Evolutionary conservation across 306 rosid genomes (phyloP).

Genomic region (Myrica gale): DNA sequence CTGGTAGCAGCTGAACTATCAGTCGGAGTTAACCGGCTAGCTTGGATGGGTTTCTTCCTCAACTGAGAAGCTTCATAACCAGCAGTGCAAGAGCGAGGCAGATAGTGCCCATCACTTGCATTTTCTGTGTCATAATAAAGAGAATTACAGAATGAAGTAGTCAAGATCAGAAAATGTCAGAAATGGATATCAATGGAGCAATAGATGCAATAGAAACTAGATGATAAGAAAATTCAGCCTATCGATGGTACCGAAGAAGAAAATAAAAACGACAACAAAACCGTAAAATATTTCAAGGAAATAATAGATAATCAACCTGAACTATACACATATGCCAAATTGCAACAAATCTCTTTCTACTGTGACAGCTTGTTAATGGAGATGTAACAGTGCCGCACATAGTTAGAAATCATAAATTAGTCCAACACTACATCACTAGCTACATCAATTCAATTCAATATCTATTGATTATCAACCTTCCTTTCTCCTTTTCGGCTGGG

Average conservation of each 20-base stretch:
- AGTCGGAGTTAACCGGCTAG: conserved; percentile 50
- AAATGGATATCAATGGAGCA: conserved; percentile 17
- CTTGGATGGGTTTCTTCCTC: conserved; percentile 43
- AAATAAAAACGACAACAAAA: too few species aligned
- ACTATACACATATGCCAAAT: too few species aligned
- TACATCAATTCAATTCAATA: background rate
- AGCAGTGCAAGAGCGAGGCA: conserved; percentile 40
- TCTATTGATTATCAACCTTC: background rate
- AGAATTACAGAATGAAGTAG: conserved; percentile 19
- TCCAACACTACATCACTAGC: too few species aligned
- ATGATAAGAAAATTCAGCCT: background rate
- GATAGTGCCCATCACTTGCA: conserved; percentile 57
- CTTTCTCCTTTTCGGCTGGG: background rate
- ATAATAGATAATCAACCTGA: background rate
- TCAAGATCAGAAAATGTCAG: conserved; percentile 22
- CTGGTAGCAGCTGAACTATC: conserved; percentile 58
- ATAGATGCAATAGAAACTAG: background rate
- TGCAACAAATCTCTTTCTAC: too few species aligned
- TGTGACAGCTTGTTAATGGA: too few species aligned
- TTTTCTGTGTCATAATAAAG: conserved; percentile 46
- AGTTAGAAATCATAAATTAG: too few species aligned
- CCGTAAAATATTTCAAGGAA: background rate
- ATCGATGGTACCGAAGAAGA: too few species aligned
- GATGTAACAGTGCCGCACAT: too few species aligned
- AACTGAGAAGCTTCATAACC: conserved; percentile 44